Percentiles rank a stretch among this genome's conserved stretches.
phyloP scores from a whole-genome alignment of 805 yeast species.

The Ogataea kodamae region DNA sequence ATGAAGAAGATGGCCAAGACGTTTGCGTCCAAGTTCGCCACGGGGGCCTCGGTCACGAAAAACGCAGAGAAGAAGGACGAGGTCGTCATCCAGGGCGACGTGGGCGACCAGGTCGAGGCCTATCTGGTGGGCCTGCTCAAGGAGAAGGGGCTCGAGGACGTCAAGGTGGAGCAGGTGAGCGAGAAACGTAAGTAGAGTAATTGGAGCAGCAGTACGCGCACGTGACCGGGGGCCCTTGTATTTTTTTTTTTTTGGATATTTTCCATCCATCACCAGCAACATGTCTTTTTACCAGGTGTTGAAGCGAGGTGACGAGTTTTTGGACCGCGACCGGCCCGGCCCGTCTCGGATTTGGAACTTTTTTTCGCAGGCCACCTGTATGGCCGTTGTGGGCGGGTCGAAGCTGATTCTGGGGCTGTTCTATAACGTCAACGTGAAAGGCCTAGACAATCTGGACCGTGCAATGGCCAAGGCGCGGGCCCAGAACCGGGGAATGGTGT shows the following conservation, averaged over 20 bases:
- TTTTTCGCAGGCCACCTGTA: constrained; percentile 66
- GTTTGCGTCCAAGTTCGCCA: constrained; percentile 91
- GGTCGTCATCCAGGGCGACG: constrained; percentile 90
- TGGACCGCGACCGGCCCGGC: constrained; percentile 52
- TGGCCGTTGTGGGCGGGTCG: constrained; percentile 59
- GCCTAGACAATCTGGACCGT: constrained; percentile 58
- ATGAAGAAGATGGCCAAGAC: constrained; percentile 88
- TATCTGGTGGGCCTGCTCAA: constrained; percentile 66
- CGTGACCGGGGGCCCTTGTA: neutral
- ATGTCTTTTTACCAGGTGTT: constrained; percentile 74
- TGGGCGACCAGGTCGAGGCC: constrained; percentile 83
- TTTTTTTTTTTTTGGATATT: no score
- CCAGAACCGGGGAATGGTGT: constrained; percentile 73
- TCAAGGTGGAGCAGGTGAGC: constrained; percentile 85
- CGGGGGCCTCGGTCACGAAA: constrained; percentile 91
- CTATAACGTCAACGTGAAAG: constrained; percentile 61
- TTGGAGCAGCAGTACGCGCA: neutral
- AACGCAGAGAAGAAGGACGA: constrained; percentile 91
- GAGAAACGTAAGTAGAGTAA: constrained; percentile 65
- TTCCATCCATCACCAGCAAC: no score
- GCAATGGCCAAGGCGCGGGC: constrained; percentile 60
- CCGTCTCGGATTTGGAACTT: constrained; percentile 57
- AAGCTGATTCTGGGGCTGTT: constrained; percentile 57
- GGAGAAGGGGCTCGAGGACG: constrained; percentile 78
- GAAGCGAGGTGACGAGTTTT: constrained; percentile 68